Evolutionary conservation across 2,329 filamentous ascomycete species (phyloP).

Genomic region (Apiospora rasikravindrae): DNA sequence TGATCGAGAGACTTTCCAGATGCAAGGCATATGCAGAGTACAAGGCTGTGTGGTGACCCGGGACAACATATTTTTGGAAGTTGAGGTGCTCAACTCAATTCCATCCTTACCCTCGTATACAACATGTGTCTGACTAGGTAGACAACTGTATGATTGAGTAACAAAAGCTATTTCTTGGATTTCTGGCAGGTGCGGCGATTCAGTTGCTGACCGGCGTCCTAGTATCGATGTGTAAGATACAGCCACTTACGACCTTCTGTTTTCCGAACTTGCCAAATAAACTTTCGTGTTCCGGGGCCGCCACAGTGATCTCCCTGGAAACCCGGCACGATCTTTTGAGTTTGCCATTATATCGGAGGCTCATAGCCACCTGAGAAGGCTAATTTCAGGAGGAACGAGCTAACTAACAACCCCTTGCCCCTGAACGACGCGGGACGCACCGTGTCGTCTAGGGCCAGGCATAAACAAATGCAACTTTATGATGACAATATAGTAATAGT

Average conservation of each 20-base stretch:
- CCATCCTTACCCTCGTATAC: neutral
- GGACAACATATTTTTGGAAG: too few species aligned
- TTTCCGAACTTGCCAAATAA: neutral
- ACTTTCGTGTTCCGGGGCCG: neutral
- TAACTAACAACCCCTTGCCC: neutral
- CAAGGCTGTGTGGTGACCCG: neutral
- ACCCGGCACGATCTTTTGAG: neutral
- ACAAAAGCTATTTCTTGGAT: neutral
- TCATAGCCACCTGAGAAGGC: neutral
- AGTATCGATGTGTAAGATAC: neutral
- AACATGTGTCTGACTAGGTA: neutral
- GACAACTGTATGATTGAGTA: neutral
- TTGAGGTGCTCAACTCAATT: too few species aligned
- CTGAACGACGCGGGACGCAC: neutral
- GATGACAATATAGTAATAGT: neutral
- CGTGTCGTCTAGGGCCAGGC: neutral
- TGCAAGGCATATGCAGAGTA: neutral
- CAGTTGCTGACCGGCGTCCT: neutral
- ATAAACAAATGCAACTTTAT: neutral
- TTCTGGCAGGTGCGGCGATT: neutral
- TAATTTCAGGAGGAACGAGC: conserved; percentile 3
- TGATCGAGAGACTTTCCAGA: neutral
- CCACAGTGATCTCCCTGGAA: neutral
- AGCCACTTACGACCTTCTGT: neutral
- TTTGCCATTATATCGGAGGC: neutral